These are phyloP conservation scores for Globisporangium iwayamae DNA, from an alignment of 352 stramenopile genomes.

Conservation along the genomic window DNA sequence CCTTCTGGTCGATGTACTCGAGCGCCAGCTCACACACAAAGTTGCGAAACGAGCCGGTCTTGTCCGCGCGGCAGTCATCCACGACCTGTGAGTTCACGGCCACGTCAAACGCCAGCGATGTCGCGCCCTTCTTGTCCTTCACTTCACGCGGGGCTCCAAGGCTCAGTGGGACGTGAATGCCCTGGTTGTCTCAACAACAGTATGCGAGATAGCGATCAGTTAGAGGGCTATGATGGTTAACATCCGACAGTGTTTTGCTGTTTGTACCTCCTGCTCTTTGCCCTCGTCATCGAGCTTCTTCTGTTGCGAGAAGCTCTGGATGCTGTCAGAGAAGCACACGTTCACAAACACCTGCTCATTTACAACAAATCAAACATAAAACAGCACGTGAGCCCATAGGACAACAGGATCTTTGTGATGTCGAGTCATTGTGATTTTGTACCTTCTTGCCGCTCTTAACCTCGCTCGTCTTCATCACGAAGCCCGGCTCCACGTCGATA, in stretches of 20 bases:
- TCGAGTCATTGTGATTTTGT: neutral
- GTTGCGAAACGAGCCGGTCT: slow-evolving; percentile 66
- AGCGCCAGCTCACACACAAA: slow-evolving; percentile 82
- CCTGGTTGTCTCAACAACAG: slow-evolving; percentile 22
- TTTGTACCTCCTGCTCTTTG: slow-evolving; percentile 63
- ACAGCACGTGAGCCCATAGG: neutral
- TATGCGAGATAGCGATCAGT: neutral
- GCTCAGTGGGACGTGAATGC: slow-evolving; percentile 73
- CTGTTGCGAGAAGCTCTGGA: slow-evolving; percentile 77
- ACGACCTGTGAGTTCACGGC: slow-evolving; percentile 77
- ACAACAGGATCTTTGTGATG: neutral
- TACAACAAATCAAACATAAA: neutral
- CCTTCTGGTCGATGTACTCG: slow-evolving; percentile 82
- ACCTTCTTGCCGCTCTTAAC: slow-evolving; percentile 65
- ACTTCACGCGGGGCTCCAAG: slow-evolving; percentile 67
- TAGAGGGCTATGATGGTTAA: neutral
- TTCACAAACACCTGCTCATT: slow-evolving; percentile 73
- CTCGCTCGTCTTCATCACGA: slow-evolving; percentile 76
- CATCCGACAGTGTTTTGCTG: neutral
- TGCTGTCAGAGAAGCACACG: slow-evolving; percentile 59
- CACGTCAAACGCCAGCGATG: slow-evolving; percentile 69
- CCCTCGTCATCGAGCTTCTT: slow-evolving; percentile 73
- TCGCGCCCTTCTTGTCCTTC: slow-evolving; percentile 64
- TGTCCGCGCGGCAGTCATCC: slow-evolving; percentile 58
- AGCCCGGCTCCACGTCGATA: slow-evolving; percentile 72